phyloP scores from a whole-genome alignment of 176 grass and related monocot genomes.

The Avena sativa region DNA sequence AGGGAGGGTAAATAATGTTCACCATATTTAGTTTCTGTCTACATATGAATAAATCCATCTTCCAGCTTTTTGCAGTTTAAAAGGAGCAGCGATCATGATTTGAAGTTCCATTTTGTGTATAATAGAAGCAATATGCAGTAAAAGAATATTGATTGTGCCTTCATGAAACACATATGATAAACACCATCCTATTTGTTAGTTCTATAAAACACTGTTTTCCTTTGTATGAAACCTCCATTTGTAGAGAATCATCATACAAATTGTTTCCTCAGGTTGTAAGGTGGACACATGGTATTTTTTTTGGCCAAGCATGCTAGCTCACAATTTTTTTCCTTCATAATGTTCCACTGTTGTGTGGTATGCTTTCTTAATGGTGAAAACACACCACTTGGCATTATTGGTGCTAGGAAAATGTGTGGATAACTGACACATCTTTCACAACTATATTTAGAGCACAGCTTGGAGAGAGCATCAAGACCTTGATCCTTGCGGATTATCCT shows the following conservation, averaged over 20 bases:
- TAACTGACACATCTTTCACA: conserved; percentile 37
- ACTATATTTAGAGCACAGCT: conserved; percentile 70
- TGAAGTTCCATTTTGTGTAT: not conserved
- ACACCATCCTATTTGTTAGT: not conserved
- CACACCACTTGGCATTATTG: not conserved
- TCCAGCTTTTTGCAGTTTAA: not conserved
- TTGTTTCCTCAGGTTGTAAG: conserved; percentile 2
- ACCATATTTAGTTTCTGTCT: not conserved
- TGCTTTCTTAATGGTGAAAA: conserved; percentile 16
- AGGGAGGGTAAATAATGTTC: not conserved
- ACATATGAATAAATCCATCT: not conserved
- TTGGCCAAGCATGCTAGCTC: not conserved
- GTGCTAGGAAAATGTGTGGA: conserved; percentile 24
- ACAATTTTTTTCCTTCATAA: not conserved
- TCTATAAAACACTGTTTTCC: not conserved
- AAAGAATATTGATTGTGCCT: not conserved
- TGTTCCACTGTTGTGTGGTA: not conserved
- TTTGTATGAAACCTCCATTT: not conserved
- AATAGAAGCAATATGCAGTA: conserved; percentile 21
- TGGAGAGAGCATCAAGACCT: conserved; percentile 94
- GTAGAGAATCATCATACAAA: conserved; percentile 6
- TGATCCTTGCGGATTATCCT: conserved; percentile 84
- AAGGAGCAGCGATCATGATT: not conserved
- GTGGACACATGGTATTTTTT: not conserved
- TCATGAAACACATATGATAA: not conserved